Conservation (phyloP, 192 early-diverging fungal species). For the Backusella tuberculispora region DNA sequence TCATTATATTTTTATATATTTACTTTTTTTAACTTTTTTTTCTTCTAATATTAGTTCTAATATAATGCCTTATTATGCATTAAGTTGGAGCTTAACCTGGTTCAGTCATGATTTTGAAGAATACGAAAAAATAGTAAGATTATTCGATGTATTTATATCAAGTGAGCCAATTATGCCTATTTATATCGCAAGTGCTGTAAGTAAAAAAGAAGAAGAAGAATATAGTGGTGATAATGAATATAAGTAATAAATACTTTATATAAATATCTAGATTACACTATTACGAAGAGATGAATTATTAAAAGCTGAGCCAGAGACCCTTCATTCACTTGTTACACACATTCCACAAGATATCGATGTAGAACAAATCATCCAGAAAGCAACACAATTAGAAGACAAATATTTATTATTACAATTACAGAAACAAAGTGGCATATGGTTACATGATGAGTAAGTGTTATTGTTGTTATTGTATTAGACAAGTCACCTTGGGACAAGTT, state of each 20-base stretch:
- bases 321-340: constrained; percentile 56
- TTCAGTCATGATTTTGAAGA: constrained; percentile 67
- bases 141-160: constrained; percentile 68
- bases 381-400: constrained; percentile 45
- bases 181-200: constrained; percentile 62
- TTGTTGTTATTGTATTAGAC: no score
- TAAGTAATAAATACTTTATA: no score
- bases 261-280: constrained; percentile 47
- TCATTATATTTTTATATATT: background rate
- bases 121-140: constrained; percentile 51
- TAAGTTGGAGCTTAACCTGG: constrained; percentile 81
- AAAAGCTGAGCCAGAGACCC: constrained; percentile 47
- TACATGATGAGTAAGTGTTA: constrained; percentile 51
- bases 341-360: constrained; percentile 54
- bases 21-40: no score
- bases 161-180: constrained; percentile 64
- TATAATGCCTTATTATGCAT: constrained; percentile 67
- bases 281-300: constrained; percentile 48
- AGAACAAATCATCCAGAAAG: constrained; percentile 46
- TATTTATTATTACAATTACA: constrained; percentile 48
- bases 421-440: constrained; percentile 46
- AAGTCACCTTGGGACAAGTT: background rate
- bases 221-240: no score
- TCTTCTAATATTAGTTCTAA: constrained; percentile 19
- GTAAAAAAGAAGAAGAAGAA: background rate